Conservation (phyloP, 352 stramenopile species). For the Nothophytophthora sp. region DNA sequence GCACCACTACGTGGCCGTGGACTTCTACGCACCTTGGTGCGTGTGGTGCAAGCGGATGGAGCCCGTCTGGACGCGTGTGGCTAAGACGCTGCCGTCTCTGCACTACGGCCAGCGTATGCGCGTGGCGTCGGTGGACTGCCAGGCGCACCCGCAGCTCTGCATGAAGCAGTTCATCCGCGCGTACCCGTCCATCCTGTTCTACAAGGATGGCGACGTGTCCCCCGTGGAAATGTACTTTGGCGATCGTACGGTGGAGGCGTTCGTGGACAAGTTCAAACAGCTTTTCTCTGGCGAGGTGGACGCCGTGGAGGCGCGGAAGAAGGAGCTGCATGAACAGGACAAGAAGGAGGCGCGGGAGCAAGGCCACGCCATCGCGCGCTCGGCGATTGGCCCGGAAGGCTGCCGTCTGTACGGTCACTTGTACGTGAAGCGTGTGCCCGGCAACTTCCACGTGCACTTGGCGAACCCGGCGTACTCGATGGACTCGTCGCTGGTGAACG, state of each 20-base stretch:
- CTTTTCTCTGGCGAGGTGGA: slow-evolving; percentile 79
- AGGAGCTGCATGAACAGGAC: slow-evolving; percentile 94
- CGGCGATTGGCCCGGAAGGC: slow-evolving; percentile 63
- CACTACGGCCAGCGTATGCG: slow-evolving; percentile 84
- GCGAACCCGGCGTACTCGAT: slow-evolving; percentile 94
- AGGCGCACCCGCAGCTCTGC: slow-evolving; percentile 92
- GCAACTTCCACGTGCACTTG: slow-evolving; percentile 99
- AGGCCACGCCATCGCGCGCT: slow-evolving; percentile 59
- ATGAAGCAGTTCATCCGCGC: slow-evolving; percentile 95
- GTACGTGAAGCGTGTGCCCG: slow-evolving; percentile 93
- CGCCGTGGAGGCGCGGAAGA: slow-evolving; percentile 83
- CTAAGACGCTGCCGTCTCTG: slow-evolving; percentile 87
- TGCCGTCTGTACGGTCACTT: slow-evolving; percentile 80
- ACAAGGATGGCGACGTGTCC: slow-evolving; percentile 91
- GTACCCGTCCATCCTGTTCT: slow-evolving; percentile 97
- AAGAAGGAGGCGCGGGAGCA: slow-evolving; percentile 79
- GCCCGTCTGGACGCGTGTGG: slow-evolving; percentile 96
- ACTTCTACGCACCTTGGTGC: slow-evolving; percentile 97
- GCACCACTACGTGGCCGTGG: slow-evolving; percentile 96
- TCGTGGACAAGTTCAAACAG: slow-evolving; percentile 92
- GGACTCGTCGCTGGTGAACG: slow-evolving; percentile 89
- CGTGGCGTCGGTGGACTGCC: slow-evolving; percentile 93
- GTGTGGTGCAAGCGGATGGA: slow-evolving; percentile 97
- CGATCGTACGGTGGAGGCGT: slow-evolving; percentile 91
- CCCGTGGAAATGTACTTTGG: slow-evolving; percentile 96